These are phyloP conservation scores for Conringia planisiliqua DNA, from an alignment of 345 rosid genomes.

Conservation along the genomic window DNA sequence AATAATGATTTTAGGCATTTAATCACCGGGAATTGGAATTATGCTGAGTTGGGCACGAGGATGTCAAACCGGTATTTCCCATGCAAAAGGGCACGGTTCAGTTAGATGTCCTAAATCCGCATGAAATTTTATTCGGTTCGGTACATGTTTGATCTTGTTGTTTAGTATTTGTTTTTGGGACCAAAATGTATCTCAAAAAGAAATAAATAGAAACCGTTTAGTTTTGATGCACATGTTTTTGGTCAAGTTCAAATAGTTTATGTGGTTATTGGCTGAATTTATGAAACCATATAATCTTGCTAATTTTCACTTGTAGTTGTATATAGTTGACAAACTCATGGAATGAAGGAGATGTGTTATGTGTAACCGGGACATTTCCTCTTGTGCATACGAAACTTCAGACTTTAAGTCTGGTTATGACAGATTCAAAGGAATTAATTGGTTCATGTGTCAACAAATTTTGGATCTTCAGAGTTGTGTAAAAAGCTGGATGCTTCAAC, in stretches of 20 bases:
- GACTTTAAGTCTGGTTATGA: too few relatives aligned
- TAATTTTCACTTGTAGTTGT: too few relatives aligned
- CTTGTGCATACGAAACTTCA: not conserved
- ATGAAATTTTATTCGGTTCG: not conserved
- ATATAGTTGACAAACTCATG: too few relatives aligned
- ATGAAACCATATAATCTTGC: too few relatives aligned
- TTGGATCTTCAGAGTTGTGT: not conserved
- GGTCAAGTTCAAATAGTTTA: too few relatives aligned
- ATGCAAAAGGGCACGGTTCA: not conserved
- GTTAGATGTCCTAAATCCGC: not conserved
- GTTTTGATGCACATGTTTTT: too few relatives aligned
- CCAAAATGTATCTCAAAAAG: too few relatives aligned
- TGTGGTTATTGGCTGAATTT: too few relatives aligned
- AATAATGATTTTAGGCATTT: not conserved
- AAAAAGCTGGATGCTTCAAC: not conserved
- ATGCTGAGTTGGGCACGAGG: conserved; percentile 15
- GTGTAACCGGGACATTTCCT: not conserved
- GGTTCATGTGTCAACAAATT: not conserved
- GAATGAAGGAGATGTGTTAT: too few relatives aligned
- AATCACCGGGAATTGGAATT: not conserved
- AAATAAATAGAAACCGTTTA: too few relatives aligned
- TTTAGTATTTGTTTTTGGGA: not conserved
- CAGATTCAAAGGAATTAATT: not conserved
- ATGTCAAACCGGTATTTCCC: conserved; percentile 7
- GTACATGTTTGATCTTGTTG: not conserved